A percentile compares a stretch with the other conserved stretches of the same genome.
These are phyloP conservation scores for Ceratobasidium sp. DNA, from an alignment of 1,284 basidiomycete species.

Conservation along the genomic window DNA sequence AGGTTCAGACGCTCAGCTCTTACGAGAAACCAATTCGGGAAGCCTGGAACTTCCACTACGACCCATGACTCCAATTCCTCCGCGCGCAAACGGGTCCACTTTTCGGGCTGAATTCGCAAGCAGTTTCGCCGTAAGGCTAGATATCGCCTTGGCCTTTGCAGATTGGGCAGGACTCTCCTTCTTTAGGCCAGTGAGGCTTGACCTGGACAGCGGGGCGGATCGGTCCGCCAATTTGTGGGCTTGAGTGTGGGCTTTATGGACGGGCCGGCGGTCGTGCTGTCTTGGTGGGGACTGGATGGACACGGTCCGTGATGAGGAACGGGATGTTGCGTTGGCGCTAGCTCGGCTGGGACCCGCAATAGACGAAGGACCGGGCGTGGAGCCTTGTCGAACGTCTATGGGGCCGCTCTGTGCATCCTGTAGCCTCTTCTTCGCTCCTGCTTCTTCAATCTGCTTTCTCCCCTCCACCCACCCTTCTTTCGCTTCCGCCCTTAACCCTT, in stretches of 20 bases:
- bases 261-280: slow-evolving; percentile 13
- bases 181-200: neutral
- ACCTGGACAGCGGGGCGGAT: slow-evolving; percentile 1
- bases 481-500: slow-evolving; percentile 64
- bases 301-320: neutral
- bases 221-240: slow-evolving; percentile 24
- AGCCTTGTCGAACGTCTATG: neutral
- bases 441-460: slow-evolving; percentile 42
- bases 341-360: slow-evolving; percentile 5
- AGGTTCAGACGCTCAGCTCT: neutral
- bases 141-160: slow-evolving; percentile 37
- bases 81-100: slow-evolving; percentile 25
- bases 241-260: slow-evolving; percentile 29
- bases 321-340: neutral
- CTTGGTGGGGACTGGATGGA: slow-evolving; percentile 22
- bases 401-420: slow-evolving; percentile 31
- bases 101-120: slow-evolving; percentile 36
- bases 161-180: slow-evolving; percentile 11
- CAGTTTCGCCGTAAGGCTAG: slow-evolving; percentile 21
- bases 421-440: slow-evolving; percentile 38
- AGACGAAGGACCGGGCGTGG: neutral
- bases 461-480: slow-evolving; percentile 68
- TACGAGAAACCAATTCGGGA: slow-evolving; percentile 24
- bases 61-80: slow-evolving; percentile 32
- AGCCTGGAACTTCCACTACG: slow-evolving; percentile 2